Evolutionary conservation across 2,329 filamentous ascomycete genomes (phyloP).

Genomic region (Fusarium sambucinum): DNA sequence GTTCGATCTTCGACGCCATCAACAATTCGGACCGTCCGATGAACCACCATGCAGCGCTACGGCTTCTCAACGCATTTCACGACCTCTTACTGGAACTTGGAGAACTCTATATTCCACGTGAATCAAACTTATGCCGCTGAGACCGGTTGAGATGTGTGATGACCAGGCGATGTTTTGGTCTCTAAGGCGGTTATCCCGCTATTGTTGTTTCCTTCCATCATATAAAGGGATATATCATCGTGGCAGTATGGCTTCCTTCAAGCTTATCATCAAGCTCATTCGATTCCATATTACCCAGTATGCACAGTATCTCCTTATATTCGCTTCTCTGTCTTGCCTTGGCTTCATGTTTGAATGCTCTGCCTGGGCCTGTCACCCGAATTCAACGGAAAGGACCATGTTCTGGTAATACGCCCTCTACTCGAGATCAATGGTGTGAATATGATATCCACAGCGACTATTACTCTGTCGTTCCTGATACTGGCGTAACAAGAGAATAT

Average conservation of each 20-base stretch:
- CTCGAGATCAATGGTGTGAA: conserved; percentile 60
- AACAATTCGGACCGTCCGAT: conserved; percentile 32
- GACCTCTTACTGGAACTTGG: conserved; percentile 8
- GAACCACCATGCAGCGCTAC: conserved; percentile 8
- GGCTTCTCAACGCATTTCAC: conserved; percentile 6
- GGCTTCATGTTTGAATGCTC: conserved; percentile 6
- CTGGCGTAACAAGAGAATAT: conserved; percentile 65
- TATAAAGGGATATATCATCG: conserved; percentile 11
- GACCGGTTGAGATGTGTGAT: conserved; percentile 17
- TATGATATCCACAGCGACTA: conserved; percentile 63
- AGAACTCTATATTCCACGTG: not conserved
- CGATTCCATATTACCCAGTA: not conserved
- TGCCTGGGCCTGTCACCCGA: conserved; percentile 16
- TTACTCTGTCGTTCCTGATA: conserved; percentile 57
- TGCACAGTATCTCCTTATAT: conserved; percentile 14
- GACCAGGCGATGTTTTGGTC: not conserved
- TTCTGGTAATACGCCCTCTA: conserved; percentile 49
- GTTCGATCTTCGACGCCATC: conserved; percentile 8
- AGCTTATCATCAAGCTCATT: not conserved
- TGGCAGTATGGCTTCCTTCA: not conserved
- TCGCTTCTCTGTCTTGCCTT: conserved; percentile 9
- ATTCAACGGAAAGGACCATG: conserved; percentile 25
- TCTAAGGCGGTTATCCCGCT: conserved; percentile 21
- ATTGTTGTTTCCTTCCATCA: not conserved
- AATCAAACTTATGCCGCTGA: conserved; percentile 11